Conservation (phyloP, 2,329 filamentous ascomycete species). For the Hymenoscyphus infarciens region DNA sequence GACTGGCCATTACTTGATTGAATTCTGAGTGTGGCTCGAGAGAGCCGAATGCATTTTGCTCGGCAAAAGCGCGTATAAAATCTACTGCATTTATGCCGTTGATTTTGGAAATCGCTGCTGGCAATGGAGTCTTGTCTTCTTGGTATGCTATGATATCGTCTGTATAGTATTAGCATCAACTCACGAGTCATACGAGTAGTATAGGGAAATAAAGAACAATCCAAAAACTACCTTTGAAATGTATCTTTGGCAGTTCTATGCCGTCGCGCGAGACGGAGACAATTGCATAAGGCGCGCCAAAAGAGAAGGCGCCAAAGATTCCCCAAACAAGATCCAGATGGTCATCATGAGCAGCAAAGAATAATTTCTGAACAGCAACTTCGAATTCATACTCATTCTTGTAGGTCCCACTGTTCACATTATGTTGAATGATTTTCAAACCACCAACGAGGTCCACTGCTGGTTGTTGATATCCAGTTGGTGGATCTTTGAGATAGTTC, state of each 20-base stretch:
- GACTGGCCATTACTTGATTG: constrained; percentile 33
- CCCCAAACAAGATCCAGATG: constrained; percentile 56
- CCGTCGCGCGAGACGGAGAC: constrained; percentile 60
- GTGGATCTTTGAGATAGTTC: constrained; percentile 45
- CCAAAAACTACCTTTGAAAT: constrained; percentile 27
- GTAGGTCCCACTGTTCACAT: constrained; percentile 41
- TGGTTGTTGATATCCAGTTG: constrained; percentile 46
- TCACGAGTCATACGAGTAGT: not conserved
- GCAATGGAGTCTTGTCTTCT: constrained; percentile 19
- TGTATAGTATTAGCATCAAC: constrained; percentile 24
- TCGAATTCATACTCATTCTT: constrained; percentile 54
- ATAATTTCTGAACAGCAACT: constrained; percentile 49
- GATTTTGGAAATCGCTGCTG: constrained; percentile 49
- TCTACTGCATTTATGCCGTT: constrained; percentile 49
- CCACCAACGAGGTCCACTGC: constrained; percentile 45
- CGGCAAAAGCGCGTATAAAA: constrained; percentile 44
- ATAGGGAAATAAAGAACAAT: constrained; percentile 29
- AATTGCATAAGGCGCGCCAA: constrained; percentile 44
- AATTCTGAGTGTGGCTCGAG: constrained; percentile 40
- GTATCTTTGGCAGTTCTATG: constrained; percentile 35
- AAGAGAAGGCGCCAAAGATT: constrained; percentile 48
- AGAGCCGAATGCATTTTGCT: constrained; percentile 32
- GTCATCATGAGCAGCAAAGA: constrained; percentile 53
- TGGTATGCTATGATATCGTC: constrained; percentile 23
- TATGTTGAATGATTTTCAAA: constrained; percentile 42